These are phyloP conservation scores for Solanum rostratum DNA, from an alignment of 257 asterid species.

Conservation along the genomic window DNA sequence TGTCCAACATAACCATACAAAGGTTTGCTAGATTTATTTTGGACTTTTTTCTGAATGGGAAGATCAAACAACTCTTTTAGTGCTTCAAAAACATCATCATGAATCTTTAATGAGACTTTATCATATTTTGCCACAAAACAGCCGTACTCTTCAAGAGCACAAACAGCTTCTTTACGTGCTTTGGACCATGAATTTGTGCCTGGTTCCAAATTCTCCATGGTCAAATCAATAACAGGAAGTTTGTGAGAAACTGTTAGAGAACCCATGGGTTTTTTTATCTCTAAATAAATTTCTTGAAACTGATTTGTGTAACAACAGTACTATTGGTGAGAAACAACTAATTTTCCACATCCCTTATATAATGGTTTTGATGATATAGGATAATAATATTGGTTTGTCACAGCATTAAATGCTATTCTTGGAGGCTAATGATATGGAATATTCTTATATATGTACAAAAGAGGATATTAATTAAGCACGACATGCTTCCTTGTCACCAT, in stretches of 20 bases:
- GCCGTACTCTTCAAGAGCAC: constrained; percentile 58
- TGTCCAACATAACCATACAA: constrained; percentile 71
- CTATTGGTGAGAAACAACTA: background rate
- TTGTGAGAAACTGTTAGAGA: constrained; percentile 12
- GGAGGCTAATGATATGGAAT: background rate
- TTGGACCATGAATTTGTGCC: constrained; percentile 37
- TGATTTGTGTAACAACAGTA: background rate
- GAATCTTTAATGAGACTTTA: constrained; percentile 28
- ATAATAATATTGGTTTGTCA: background rate
- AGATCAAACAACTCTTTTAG: constrained; percentile 41
- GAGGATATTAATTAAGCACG: background rate
- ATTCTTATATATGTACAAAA: too few relatives aligned
- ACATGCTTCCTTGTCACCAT: too few relatives aligned
- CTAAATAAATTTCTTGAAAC: background rate
- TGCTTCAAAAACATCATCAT: constrained; percentile 17
- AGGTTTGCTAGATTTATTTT: constrained; percentile 55
- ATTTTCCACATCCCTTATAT: background rate
- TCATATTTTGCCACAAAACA: constrained; percentile 49
- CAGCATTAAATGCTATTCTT: background rate
- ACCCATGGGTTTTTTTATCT: background rate
- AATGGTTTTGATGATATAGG: background rate
- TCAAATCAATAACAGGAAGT: constrained; percentile 38
- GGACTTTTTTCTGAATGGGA: constrained; percentile 49
- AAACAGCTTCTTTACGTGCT: constrained; percentile 22
- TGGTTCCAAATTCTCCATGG: constrained; percentile 25